Evolutionary conservation across 2,329 filamentous ascomycete species (phyloP).

Genomic region (Neophaeococcomyces aloes): DNA sequence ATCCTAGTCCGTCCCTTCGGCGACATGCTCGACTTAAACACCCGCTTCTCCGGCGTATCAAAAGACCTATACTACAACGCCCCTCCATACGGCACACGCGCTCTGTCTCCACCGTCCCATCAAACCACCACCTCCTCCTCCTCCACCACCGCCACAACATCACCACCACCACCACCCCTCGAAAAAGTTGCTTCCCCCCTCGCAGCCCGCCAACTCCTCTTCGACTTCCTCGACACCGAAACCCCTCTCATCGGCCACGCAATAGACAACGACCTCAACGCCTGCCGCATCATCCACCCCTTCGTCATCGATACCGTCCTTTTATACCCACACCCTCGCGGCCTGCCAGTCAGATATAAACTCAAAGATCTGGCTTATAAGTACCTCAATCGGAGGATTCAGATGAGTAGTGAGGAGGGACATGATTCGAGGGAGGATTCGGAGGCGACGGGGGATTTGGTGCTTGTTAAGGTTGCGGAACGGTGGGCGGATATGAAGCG

Average conservation of each 20-base stretch:
- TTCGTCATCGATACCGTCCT: conserved; percentile 76
- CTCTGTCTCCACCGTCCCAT: conserved; percentile 7
- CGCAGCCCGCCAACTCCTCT: conserved; percentile 64
- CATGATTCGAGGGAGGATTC: conserved; percentile 94
- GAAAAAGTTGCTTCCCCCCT: conserved; percentile 66
- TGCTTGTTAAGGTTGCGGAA: conserved; percentile 58
- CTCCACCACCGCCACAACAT: too few relatives aligned
- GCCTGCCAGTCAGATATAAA: conserved; percentile 65
- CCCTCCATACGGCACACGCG: conserved; percentile 39
- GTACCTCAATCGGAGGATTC: conserved; percentile 67
- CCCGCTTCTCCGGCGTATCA: conserved; percentile 78
- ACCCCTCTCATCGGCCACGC: conserved; percentile 88
- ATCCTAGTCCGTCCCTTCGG: conserved; percentile 75
- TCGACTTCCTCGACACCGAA: conserved; percentile 59
- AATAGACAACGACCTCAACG: conserved; percentile 89
- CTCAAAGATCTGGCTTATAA: conserved; percentile 63
- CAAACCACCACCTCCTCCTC: too few relatives aligned
- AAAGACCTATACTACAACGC: conserved; percentile 66
- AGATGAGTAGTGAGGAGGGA: conserved; percentile 52
- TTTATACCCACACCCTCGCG: conserved; percentile 66
- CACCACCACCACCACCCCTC: conserved; percentile 45
- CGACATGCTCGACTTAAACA: conserved; percentile 81
- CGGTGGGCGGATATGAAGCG: conserved; percentile 58
- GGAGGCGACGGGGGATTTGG: conserved; percentile 74
- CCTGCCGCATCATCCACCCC: conserved; percentile 71